phyloP scores from a whole-genome alignment of 495 filamentous ascomycete species.

The Lasiosphaeris hirsuta region DNA sequence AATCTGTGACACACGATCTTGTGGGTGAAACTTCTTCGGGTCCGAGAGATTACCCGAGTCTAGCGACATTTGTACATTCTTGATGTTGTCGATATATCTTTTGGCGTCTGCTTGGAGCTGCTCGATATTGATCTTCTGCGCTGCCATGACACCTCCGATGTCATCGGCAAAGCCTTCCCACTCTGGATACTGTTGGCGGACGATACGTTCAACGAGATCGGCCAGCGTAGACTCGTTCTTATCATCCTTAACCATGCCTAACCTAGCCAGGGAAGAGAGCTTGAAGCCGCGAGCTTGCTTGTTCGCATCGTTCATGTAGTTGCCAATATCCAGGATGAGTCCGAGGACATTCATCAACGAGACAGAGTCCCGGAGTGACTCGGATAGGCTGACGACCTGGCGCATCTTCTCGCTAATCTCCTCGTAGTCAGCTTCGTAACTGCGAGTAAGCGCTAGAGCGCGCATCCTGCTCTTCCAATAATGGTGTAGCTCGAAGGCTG shows the following conservation, averaged over 20 bases:
- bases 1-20: conserved; percentile 89
- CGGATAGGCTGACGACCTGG: conserved; percentile 79
- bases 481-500: conserved; percentile 91
- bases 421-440: conserved; percentile 86
- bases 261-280: conserved; percentile 84
- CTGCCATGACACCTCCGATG: conserved; percentile 71
- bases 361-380: conserved; percentile 85
- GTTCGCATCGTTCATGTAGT: conserved; percentile 99
- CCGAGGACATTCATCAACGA: conserved; percentile 93
- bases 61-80: conserved; percentile 85
- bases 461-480: conserved; percentile 99
- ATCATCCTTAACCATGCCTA: conserved; percentile 98
- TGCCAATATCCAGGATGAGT: conserved; percentile 94
- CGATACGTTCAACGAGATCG: conserved; percentile 95
- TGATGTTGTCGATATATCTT: conserved; percentile 91
- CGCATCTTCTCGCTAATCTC: conserved; percentile 78
- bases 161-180: conserved; percentile 89
- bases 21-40: conserved; percentile 95
- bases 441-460: conserved; percentile 79
- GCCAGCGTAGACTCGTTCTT: conserved; percentile 97
- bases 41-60: conserved; percentile 94
- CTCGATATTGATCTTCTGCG: conserved; percentile 96
- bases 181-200: conserved; percentile 91
- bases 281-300: conserved; percentile 99
- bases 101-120: conserved; percentile 85